Percentiles rank a stretch among this genome's conserved stretches.
phyloP scores from a whole-genome alignment of 2,329 filamentous ascomycete species.

The Sphaceloma murrayae region DNA sequence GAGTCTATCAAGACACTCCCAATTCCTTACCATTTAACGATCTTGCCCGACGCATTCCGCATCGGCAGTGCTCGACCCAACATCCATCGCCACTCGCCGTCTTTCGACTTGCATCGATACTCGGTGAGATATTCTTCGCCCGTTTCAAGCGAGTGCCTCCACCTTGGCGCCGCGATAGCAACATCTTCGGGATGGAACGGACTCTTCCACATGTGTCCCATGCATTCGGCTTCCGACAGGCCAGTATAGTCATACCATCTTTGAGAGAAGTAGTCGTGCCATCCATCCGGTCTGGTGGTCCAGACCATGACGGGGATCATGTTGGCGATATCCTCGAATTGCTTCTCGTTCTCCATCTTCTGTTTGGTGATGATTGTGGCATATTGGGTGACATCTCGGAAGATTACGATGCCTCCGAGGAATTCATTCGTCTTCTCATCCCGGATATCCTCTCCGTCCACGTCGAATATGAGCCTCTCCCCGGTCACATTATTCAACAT shows the following conservation, averaged over 20 bases:
- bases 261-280: constrained; percentile 63
- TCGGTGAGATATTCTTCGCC: constrained; percentile 62
- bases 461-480: constrained; percentile 52
- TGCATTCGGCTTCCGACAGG: constrained; percentile 50
- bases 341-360: constrained; percentile 59
- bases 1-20: neutral
- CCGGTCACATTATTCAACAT: constrained; percentile 48
- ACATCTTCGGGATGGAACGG: constrained; percentile 65
- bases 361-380: constrained; percentile 60
- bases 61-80: constrained; percentile 62
- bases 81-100: constrained; percentile 72
- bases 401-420: constrained; percentile 60
- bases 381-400: constrained; percentile 63
- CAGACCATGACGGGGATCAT: constrained; percentile 53
- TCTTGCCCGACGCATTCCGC: constrained; percentile 54
- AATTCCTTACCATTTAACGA: constrained; percentile 54
- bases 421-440: constrained; percentile 62
- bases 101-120: constrained; percentile 56
- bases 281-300: constrained; percentile 58
- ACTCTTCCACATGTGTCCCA: constrained; percentile 52
- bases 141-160: constrained; percentile 54
- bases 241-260: constrained; percentile 77
- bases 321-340: constrained; percentile 68
- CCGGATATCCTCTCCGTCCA: constrained; percentile 56
- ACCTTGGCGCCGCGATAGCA: constrained; percentile 44